Conservation (phyloP, 2,329 filamentous ascomycete genomes). For the Magnaporthiopsis incrustans region DNA sequence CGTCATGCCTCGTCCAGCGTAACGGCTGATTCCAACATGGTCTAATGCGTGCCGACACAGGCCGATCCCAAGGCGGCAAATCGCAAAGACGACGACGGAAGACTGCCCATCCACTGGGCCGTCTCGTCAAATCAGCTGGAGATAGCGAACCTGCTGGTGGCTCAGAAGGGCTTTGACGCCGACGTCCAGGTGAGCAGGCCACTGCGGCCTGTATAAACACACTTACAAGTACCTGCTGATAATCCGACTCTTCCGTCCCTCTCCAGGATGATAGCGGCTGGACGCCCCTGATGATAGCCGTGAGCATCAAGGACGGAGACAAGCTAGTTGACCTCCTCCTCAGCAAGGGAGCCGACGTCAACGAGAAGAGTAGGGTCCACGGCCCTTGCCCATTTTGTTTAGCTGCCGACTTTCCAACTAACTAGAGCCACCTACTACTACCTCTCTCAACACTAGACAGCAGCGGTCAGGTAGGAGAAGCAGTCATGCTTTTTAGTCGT, state of each 20-base stretch:
- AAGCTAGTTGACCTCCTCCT: conserved; percentile 60
- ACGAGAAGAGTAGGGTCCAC: conserved; percentile 50
- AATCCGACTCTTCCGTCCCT: not conserved
- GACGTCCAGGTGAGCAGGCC: conserved; percentile 60
- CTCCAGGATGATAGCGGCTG: conserved; percentile 66
- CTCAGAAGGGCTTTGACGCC: conserved; percentile 68
- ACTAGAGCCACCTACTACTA: conserved; percentile 11
- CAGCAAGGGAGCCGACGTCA: conserved; percentile 61
- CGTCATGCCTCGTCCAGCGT: not conserved
- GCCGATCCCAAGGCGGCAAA: conserved; percentile 71
- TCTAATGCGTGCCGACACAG: conserved; percentile 30
- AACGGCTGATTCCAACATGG: not conserved
- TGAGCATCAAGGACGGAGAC: conserved; percentile 65
- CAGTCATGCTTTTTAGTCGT: not conserved
- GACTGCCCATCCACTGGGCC: conserved; percentile 91
- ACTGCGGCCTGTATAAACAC: not conserved
- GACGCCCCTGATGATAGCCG: conserved; percentile 79
- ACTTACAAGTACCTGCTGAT: not conserved
- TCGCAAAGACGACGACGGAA: conserved; percentile 73
- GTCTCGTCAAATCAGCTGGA: conserved; percentile 71
- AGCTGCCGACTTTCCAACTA: conserved; percentile 8
- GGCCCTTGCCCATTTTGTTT: not conserved
- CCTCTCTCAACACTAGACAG: conserved; percentile 37
- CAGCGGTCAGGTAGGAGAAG: conserved; percentile 48
- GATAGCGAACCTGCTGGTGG: conserved; percentile 65